These are phyloP conservation scores for Fusarium ramigenum DNA, from an alignment of 2,329 filamentous ascomycete genomes.

Conservation along the genomic window DNA sequence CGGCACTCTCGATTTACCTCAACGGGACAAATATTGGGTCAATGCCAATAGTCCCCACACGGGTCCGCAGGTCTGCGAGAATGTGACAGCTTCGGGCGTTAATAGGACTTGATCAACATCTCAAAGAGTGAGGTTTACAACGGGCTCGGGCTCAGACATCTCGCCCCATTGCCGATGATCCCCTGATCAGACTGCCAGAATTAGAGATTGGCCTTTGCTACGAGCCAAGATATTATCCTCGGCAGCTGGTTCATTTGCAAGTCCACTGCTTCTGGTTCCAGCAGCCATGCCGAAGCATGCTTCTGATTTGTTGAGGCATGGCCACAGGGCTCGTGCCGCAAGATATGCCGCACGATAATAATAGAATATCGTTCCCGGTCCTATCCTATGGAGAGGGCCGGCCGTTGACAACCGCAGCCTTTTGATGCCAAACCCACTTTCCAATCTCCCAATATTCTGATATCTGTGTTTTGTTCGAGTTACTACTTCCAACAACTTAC, in stretches of 20 bases:
- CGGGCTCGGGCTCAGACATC: slow-evolving; percentile 22
- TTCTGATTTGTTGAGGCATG: slow-evolving; percentile 22
- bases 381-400: background rate
- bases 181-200: background rate
- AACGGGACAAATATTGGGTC: slow-evolving; percentile 19
- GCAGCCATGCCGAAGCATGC: background rate
- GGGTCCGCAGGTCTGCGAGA: slow-evolving; percentile 30
- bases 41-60: slow-evolving; percentile 26
- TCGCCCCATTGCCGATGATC: slow-evolving; percentile 10
- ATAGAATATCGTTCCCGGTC: slow-evolving; percentile 28
- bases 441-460: background rate
- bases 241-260: background rate
- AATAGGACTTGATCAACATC: slow-evolving; percentile 32
- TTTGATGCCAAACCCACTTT: slow-evolving; percentile 1
- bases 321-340: slow-evolving; percentile 18
- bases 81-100: slow-evolving; percentile 19
- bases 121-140: slow-evolving; percentile 30
- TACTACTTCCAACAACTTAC: background rate
- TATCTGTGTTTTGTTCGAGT: background rate
- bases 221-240: background rate
- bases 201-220: background rate
- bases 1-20: slow-evolving; percentile 26
- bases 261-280: slow-evolving; percentile 15
- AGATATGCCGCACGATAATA: slow-evolving; percentile 35
- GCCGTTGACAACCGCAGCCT: background rate